Evolutionary conservation across 1,139 yeast genomes (phyloP).

Genomic region (Saccharomycopsis crataegensis): DNA sequence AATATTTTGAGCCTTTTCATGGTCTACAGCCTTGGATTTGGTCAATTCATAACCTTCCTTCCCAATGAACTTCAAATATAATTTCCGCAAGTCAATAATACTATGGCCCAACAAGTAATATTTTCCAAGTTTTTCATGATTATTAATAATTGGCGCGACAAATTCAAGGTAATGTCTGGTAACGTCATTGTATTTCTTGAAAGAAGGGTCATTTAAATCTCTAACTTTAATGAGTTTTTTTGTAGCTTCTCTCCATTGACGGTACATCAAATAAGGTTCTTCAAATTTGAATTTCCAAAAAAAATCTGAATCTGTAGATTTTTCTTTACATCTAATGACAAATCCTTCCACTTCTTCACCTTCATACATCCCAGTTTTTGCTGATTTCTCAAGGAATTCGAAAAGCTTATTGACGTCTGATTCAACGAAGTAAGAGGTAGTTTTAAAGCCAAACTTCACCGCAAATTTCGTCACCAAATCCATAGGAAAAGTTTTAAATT

Average conservation of each 20-base stretch:
- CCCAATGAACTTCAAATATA: conserved; percentile 44
- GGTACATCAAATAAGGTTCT: conserved; percentile 85
- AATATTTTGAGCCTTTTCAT: not conserved
- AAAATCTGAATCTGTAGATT: conserved; percentile 29
- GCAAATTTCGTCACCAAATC: conserved; percentile 56
- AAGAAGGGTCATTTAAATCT: conserved; percentile 35
- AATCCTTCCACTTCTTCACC: conserved; percentile 85
- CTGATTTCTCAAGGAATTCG: conserved; percentile 46
- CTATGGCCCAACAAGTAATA: conserved; percentile 56
- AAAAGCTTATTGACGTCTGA: conserved; percentile 37
- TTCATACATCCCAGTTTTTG: conserved; percentile 64
- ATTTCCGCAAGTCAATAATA: conserved; percentile 61
- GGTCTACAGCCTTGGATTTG: not conserved
- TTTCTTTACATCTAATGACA: conserved; percentile 60
- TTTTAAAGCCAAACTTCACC: conserved; percentile 60
- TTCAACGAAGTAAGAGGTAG: conserved; percentile 40
- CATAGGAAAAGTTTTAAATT: conserved; percentile 61
- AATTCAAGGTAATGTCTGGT: conserved; percentile 65
- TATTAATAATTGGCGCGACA: conserved; percentile 45
- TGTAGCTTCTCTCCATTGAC: conserved; percentile 88
- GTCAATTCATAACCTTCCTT: conserved; percentile 38
- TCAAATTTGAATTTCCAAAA: conserved; percentile 94
- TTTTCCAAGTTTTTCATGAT: conserved; percentile 38
- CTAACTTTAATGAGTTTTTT: conserved; percentile 44
- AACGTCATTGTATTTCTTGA: conserved; percentile 48